Evolutionary conservation across 2,329 filamentous ascomycete genomes (phyloP), one percentile per base, ranked within the genome.

Genomic region (Neophaeococcomyces aloes): DNA sequence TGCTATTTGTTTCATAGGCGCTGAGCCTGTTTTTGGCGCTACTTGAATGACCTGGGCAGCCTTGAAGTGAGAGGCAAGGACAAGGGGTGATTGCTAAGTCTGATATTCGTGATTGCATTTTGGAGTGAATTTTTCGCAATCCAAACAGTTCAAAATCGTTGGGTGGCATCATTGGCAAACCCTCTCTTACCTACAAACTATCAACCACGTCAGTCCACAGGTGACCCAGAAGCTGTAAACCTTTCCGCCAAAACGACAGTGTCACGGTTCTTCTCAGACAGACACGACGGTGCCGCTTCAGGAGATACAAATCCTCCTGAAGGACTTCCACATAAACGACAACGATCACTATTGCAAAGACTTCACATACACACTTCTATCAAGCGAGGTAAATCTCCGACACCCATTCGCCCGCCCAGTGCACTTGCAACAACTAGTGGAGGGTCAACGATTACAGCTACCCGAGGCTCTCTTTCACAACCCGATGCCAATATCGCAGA

Each of bases 231-330:
- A 6, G 10, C 10, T 27, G 5, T 27, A 5, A 27, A 27, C 23
- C 5, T 27, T 21, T 13, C 35, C 35, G 42, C 38, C 51, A 53
- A 41, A 35, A 55, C 51, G 48, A 53, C 52, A 23, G 48, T 53
- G 42, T 50, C 51, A 32, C 48, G 45, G 33, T 40, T 52, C 29
- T 54, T 52, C 38, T 48, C 49, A 27, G 50, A 53, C 47, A 55
- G 48, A 53, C 30, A 44, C 34, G 31, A 23, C 48, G 53, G 51
- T 48, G 53, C 53, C 50, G 45, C 47, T 25, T 34, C 53, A 49
- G 41, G 21, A 38, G 23, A 38, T 29, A 30, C 27, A 15, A 32
- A 48, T 48, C 47, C 46, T 29, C 42, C 46, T 48, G 45, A 45
- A 48, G 52, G 52, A 40, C 47, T 48, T 29, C 15, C 44, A 23